Evolutionary conservation across 345 rosid genomes (phyloP).

Genomic region (Excoecaria agallocha): DNA sequence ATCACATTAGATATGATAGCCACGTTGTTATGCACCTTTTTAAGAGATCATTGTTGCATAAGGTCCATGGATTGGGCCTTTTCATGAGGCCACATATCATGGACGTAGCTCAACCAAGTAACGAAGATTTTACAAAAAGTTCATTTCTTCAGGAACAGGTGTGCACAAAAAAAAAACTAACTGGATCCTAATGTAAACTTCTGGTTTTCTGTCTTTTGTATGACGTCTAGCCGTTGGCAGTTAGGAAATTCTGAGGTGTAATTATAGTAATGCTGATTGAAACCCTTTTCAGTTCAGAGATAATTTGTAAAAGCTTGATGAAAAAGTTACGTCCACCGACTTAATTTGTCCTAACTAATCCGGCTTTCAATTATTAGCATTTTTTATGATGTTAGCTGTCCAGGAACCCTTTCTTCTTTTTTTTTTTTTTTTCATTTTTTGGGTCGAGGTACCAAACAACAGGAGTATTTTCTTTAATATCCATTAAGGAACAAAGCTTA

Average conservation of each 20-base stretch:
- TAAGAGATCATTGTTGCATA: not conserved
- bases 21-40: not conserved
- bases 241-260: not conserved
- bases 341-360: not conserved
- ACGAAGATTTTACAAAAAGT: not conserved
- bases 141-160: not conserved
- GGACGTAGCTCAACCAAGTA: not conserved
- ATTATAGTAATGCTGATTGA: not conserved
- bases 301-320: not conserved
- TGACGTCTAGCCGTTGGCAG: not conserved
- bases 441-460: not conserved
- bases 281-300: not conserved
- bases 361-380: conserved; percentile 4
- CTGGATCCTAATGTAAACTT: too few relatives aligned
- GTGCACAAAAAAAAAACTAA: not conserved
- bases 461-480: not conserved
- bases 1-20: not conserved
- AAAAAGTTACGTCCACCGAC: not conserved
- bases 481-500: conserved; percentile 1
- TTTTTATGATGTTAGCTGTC: not conserved
- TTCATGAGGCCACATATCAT: not conserved
- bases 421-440: too few relatives aligned
- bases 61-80: not conserved
- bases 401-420: conserved; percentile 9
- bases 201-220: not conserved